Evolutionary conservation across 2,329 filamentous ascomycete species (phyloP), one percentile per base, ranked within the genome.

Genomic region (Fusarium piperis): DNA sequence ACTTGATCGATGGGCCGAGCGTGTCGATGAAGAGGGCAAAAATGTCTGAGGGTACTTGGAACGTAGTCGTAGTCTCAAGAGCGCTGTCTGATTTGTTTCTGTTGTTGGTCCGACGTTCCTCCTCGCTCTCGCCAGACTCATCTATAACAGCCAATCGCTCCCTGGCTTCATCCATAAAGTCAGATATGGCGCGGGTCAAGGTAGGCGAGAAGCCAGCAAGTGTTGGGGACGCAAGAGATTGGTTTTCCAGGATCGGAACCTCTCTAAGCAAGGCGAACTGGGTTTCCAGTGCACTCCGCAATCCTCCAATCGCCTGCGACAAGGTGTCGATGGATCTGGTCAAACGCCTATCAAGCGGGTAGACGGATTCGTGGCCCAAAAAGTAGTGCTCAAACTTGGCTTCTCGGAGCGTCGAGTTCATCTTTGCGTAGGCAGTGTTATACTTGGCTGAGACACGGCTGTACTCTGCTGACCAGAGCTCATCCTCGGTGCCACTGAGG

Each of bases 1-100:
- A 98, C 80, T 97, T 97, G 91, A 98, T 97, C 0, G 95, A 96
- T 1, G 96, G 96, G 0, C 96, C 96, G 23, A 99, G 85, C 72
- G 96, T 90, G 20, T 88, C 86, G 66, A 99, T 97, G 80, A 98
- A 99, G 6, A 95, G 87, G 12, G 94, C 91, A 78, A 98, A 98
- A 72, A 98, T 97, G 65, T 97, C 94, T 0, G 92, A 90, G 1
- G 95, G 90, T 2, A 89, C 88, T 38, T 85, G 85, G 64, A 90
- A 88, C 1, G 81, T 76, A 4, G 82, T 81, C 20, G 70, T 75
- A 32, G 62, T 73, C 38, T 78, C 72, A 11, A 79, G 65, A 5
- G 75, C 69, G 12, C 78, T 72, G 35, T 82, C 80, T 3, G 79
- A 80, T 33, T 77, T 75, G 44, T 76, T 74, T 38, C 65, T 74